Evolutionary conservation across 2,329 filamentous ascomycete genomes (phyloP).

Genomic region (Helminthosporium solani): DNA sequence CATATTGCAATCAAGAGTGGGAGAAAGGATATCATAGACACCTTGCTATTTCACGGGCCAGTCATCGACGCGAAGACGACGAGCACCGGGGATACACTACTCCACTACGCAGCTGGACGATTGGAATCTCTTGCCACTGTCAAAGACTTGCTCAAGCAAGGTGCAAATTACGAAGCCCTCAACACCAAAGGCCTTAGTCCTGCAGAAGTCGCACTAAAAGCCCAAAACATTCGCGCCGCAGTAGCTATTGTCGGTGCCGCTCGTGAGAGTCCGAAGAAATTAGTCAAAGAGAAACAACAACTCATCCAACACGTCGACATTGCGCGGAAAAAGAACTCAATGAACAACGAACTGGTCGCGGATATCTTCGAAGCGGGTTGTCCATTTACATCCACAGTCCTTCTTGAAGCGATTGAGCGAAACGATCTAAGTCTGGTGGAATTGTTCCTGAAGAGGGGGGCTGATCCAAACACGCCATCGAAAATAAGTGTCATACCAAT

Average conservation of each 20-base stretch:
- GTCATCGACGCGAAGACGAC: conserved; percentile 24
- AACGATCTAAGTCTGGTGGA: conserved; percentile 28
- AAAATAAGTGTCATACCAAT: conserved; percentile 26
- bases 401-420: conserved; percentile 36
- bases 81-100: conserved; percentile 28
- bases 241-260: conserved; percentile 35
- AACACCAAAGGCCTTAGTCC: conserved; percentile 24
- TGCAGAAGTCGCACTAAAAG: conserved; percentile 29
- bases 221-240: conserved; percentile 30
- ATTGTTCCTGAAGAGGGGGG: conserved; percentile 33
- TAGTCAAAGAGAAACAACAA: conserved; percentile 36
- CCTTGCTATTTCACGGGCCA: conserved; percentile 24
- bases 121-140: conserved; percentile 24
- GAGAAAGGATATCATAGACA: conserved; percentile 26
- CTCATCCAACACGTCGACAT: conserved; percentile 32
- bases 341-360: conserved; percentile 35
- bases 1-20: conserved; percentile 33
- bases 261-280: conserved; percentile 23
- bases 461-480: conserved; percentile 30
- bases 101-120: conserved; percentile 36
- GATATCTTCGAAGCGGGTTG: conserved; percentile 36
- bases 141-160: conserved; percentile 25
- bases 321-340: conserved; percentile 26
- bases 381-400: conserved; percentile 33
- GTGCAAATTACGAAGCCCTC: conserved; percentile 28